Conservation (phyloP, 768 basidiomycete species). For the Tubosaeta brunneosetosa region DNA sequence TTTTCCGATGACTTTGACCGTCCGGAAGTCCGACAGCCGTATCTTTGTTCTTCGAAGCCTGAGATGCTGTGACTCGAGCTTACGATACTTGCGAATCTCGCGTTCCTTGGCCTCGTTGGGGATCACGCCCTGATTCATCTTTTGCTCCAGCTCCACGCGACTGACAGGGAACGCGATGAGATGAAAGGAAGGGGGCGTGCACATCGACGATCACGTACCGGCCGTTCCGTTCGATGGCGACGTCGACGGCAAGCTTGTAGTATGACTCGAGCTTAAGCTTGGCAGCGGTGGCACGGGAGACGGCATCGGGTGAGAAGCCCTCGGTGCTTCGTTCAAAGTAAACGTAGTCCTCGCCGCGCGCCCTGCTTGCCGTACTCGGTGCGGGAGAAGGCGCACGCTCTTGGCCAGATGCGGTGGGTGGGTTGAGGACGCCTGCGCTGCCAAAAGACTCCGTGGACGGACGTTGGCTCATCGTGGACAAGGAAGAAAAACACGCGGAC, state of each 20-base stretch:
- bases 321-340: conserved; percentile 88
- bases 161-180: conserved; percentile 35
- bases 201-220: conserved; percentile 46
- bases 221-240: conserved; percentile 92
- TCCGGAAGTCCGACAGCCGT: conserved; percentile 87
- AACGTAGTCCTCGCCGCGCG: conserved; percentile 62
- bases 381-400: conserved; percentile 29
- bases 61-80: conserved; percentile 84
- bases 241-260: conserved; percentile 97
- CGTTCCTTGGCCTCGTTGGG: conserved; percentile 82
- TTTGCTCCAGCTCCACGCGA: conserved; percentile 85
- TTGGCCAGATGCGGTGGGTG: conserved; percentile 14
- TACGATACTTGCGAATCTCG: conserved; percentile 81
- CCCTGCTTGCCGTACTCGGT: conserved; percentile 28
- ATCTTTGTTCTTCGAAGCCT: conserved; percentile 92
- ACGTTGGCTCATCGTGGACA: conserved; percentile 23
- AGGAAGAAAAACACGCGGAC: conserved; percentile 2
- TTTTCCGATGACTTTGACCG: conserved; percentile 98
- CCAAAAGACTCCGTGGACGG: conserved; percentile 27
- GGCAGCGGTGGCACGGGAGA: conserved; percentile 87
- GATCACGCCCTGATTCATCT: conserved; percentile 68
- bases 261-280: conserved; percentile 96
- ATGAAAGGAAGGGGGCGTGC: not conserved
- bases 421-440: conserved; percentile 16
- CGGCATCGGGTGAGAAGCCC: conserved; percentile 79